Percentiles rank a stretch among this genome's conserved stretches.
phyloP scores from a whole-genome alignment of 805 yeast genomes.

The Wickerhamomyces subpelliculosus region DNA sequence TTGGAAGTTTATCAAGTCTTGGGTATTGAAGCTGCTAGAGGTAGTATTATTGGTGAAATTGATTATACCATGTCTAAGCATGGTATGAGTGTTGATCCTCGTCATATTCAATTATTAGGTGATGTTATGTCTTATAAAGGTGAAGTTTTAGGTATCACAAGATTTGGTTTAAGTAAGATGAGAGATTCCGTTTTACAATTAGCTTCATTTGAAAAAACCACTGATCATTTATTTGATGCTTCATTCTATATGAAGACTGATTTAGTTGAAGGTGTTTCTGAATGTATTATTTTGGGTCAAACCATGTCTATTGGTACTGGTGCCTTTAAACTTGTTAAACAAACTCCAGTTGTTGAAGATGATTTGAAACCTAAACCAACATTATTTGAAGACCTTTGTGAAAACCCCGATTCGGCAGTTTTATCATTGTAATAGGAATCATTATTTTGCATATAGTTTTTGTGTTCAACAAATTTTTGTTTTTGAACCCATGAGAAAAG shows the following conservation, averaged over 20 bases:
- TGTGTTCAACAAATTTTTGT: too few species aligned
- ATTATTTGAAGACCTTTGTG: constrained; percentile 37
- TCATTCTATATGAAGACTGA: constrained; percentile 97
- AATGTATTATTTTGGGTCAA: constrained; percentile 95
- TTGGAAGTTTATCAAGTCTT: constrained; percentile 82
- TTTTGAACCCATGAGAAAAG: too few species aligned
- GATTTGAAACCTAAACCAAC: constrained; percentile 39
- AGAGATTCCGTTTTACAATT: constrained; percentile 94
- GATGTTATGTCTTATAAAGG: constrained; percentile 99
- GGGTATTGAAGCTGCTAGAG: constrained; percentile 97
- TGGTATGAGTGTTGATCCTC: constrained; percentile 99
- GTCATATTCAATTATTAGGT: constrained; percentile 95
- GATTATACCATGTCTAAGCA: constrained; percentile 98
- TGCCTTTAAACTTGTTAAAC: constrained; percentile 77
- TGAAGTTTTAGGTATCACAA: constrained; percentile 94
- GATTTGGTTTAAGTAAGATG: constrained; percentile 98
- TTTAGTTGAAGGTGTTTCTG: constrained; percentile 94
- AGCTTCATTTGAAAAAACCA: constrained; percentile 96
- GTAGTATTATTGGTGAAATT: constrained; percentile 88
- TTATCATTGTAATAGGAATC: background rate
- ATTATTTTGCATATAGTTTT: too few species aligned
- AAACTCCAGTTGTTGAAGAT: constrained; percentile 37
- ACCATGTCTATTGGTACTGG: constrained; percentile 98
- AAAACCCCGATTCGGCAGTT: constrained; percentile 1
- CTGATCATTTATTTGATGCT: constrained; percentile 97